A percentile compares a stretch with the other conserved stretches of the same genome.
These are phyloP conservation scores for Boletus edulis DNA, from an alignment of 768 basidiomycete genomes.

Conservation along the genomic window DNA sequence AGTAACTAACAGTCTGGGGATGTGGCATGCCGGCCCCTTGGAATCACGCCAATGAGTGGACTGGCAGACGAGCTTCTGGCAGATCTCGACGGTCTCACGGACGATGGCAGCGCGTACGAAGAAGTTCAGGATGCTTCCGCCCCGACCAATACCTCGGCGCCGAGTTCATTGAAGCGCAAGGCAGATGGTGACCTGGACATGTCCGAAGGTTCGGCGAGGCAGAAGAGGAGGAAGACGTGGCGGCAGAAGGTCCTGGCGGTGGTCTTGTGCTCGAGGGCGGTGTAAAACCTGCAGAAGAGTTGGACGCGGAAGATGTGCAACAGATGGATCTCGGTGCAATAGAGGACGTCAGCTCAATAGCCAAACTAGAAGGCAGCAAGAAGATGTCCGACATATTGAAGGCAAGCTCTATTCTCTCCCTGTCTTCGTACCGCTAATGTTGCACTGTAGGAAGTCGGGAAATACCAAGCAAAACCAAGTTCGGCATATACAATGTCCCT, in stretches of 20 bases:
- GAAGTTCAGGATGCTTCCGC: slow-evolving; percentile 34
- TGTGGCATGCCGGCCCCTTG: neutral
- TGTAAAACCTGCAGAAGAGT: slow-evolving; percentile 89
- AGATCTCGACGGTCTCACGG: slow-evolving; percentile 85
- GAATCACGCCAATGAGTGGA: slow-evolving; percentile 53
- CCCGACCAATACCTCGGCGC: slow-evolving; percentile 12
- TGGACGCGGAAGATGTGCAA: slow-evolving; percentile 92
- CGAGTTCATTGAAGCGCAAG: slow-evolving; percentile 59
- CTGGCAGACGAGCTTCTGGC: slow-evolving; percentile 92
- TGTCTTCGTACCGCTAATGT: neutral
- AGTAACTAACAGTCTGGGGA: neutral
- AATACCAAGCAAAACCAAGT: slow-evolving; percentile 79
- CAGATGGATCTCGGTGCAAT: slow-evolving; percentile 87
- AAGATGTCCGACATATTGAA: slow-evolving; percentile 84
- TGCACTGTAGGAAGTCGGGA: slow-evolving; percentile 73
- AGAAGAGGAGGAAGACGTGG: slow-evolving; percentile 36
- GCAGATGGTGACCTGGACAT: slow-evolving; percentile 53
- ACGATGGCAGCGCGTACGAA: slow-evolving; percentile 52
- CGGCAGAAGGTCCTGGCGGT: slow-evolving; percentile 42
- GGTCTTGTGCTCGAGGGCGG: slow-evolving; percentile 82
- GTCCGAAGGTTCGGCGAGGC: slow-evolving; percentile 51
- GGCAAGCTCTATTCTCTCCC: slow-evolving; percentile 38
- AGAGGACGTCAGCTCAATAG: slow-evolving; percentile 84
- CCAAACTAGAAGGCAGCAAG: slow-evolving; percentile 85
- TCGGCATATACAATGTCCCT: slow-evolving; percentile 74